Conservation (phyloP, 306 rosid genomes). For the Prinsepia uniflora region DNA sequence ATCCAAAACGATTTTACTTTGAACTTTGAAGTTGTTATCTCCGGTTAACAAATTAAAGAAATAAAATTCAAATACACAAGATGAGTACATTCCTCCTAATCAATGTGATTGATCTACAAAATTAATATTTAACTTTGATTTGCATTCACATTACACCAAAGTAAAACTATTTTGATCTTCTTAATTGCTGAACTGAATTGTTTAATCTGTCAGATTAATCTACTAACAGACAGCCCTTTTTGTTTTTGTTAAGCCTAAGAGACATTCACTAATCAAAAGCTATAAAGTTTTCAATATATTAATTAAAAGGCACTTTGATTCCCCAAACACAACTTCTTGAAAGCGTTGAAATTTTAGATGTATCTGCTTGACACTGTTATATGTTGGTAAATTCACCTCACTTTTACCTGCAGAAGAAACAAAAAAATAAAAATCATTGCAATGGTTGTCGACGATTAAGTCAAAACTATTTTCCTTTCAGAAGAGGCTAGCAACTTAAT, state of each 20-base stretch:
- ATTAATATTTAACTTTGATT: no score
- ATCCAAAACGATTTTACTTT: no score
- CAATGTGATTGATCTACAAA: no score
- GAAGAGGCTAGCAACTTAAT: no score
- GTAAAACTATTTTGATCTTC: no score
- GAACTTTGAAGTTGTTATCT: no score
- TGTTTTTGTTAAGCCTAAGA: neutral
- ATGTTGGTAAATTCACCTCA: neutral
- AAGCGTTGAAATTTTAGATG: neutral
- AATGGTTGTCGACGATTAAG: neutral
- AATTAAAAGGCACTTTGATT: neutral
- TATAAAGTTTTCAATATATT: neutral
- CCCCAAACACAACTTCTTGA: neutral
- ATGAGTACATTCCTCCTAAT: no score
- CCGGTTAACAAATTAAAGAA: no score
- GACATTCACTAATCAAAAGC: neutral
- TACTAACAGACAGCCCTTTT: neutral
- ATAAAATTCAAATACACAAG: no score
- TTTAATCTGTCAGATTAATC: neutral
- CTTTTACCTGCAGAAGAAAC: neutral
- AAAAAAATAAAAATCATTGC: neutral
- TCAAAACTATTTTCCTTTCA: neutral
- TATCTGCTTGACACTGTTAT: neutral
- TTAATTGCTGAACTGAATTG: neutral
- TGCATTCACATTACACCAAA: no score